These are phyloP conservation scores for Shiraia bambusicola DNA, from an alignment of 2,329 filamentous ascomycete species.

Conservation along the genomic window DNA sequence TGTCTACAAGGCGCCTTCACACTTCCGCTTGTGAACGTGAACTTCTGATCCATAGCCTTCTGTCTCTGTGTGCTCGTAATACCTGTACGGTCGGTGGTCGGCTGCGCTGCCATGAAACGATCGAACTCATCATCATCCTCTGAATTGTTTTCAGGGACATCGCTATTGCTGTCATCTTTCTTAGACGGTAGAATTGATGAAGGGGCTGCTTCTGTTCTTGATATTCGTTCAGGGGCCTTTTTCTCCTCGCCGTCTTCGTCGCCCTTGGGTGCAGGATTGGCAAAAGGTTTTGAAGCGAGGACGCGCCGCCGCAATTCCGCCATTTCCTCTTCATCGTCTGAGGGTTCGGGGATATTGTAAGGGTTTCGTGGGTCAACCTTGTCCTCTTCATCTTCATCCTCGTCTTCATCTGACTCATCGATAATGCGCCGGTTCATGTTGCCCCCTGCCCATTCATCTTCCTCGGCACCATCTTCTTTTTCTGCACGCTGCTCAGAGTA, in stretches of 20 bases:
- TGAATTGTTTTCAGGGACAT: slow-evolving; percentile 64
- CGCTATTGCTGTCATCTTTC: slow-evolving; percentile 65
- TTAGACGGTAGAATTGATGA: slow-evolving; percentile 36
- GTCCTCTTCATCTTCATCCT: slow-evolving; percentile 48
- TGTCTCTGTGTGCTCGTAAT: slow-evolving; percentile 61
- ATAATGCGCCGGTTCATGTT: slow-evolving; percentile 72
- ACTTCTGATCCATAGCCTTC: slow-evolving; percentile 44
- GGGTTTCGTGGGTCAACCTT: slow-evolving; percentile 62
- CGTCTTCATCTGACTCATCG: slow-evolving; percentile 44
- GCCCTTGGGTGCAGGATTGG: slow-evolving; percentile 54
- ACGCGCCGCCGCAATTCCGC: slow-evolving; percentile 86
- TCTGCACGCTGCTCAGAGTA: slow-evolving; percentile 77
- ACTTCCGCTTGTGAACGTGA: slow-evolving; percentile 36
- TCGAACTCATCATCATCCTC: slow-evolving; percentile 80
- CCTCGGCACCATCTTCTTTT: slow-evolving; percentile 56
- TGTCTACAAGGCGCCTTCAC: slow-evolving; percentile 24
- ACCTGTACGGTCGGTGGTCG: slow-evolving; percentile 82
- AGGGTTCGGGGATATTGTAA: slow-evolving; percentile 71
- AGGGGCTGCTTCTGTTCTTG: slow-evolving; percentile 53
- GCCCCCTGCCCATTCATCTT: slow-evolving; percentile 86
- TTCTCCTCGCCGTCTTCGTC: slow-evolving; percentile 46
- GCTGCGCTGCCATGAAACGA: slow-evolving; percentile 87
- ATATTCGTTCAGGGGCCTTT: slow-evolving; percentile 62
- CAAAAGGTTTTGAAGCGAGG: slow-evolving; percentile 87
- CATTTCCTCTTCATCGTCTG: slow-evolving; percentile 86